These are phyloP conservation scores for Astrothelium subdiscretum DNA, from an alignment of 495 filamentous ascomycete species.

Conservation along the genomic window DNA sequence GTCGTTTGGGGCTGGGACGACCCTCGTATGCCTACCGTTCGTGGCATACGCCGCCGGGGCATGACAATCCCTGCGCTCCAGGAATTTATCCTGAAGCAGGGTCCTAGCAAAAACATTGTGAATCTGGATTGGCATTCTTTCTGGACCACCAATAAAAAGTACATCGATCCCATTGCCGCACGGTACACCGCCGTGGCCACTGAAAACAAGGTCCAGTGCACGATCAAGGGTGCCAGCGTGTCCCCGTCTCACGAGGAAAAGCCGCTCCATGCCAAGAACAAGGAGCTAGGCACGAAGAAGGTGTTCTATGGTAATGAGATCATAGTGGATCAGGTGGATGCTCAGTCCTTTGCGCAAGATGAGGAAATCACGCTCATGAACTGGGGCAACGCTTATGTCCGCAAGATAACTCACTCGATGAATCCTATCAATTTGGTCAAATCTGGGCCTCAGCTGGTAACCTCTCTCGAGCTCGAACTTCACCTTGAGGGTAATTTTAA, in stretches of 20 bases:
- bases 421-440: conserved; percentile 27
- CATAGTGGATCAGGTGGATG: conserved; percentile 77
- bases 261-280: conserved; percentile 80
- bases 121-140: conserved; percentile 85
- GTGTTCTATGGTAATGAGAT: conserved; percentile 61
- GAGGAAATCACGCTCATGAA: conserved; percentile 94
- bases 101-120: conserved; percentile 76
- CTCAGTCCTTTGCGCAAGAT: conserved; percentile 62
- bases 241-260: conserved; percentile 58
- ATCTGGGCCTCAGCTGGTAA: conserved; percentile 37
- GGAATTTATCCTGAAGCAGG: conserved; percentile 89
- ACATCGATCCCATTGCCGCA: conserved; percentile 78
- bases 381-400: conserved; percentile 88
- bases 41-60: conserved; percentile 76
- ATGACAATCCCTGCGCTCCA: conserved; percentile 83
- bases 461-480: conserved; percentile 60
- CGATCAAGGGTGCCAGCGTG: conserved; percentile 54
- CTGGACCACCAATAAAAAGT: conserved; percentile 94
- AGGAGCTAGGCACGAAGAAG: conserved; percentile 71
- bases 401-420: conserved; percentile 52
- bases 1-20: conserved; percentile 91
- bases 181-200: conserved; percentile 72
- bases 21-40: conserved; percentile 87
- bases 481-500: conserved; percentile 84
- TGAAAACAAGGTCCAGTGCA: conserved; percentile 55